Conservation (phyloP, 768 basidiomycete genomes). For the Phanerochaete sordida region DNA sequence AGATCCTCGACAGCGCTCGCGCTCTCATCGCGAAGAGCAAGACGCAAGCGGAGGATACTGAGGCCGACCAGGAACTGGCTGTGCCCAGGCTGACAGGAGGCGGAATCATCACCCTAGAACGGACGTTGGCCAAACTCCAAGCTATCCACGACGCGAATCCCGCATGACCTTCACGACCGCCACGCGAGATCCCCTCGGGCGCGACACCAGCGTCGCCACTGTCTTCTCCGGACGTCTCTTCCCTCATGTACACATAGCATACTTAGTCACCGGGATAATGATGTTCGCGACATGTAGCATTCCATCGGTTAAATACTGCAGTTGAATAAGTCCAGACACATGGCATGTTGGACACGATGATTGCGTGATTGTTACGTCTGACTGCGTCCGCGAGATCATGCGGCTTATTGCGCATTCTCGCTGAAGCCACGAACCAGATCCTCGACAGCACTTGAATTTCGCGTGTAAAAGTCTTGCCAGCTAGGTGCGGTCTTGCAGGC, state of each 20-base stretch:
- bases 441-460: constrained; percentile 4
- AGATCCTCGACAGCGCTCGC: constrained; percentile 62
- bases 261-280: neutral
- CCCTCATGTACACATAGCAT: neutral
- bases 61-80: constrained; percentile 42
- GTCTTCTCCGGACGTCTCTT: neutral
- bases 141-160: constrained; percentile 28
- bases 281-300: neutral
- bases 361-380: too few species aligned
- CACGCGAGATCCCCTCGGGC: neutral
- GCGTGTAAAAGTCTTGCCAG: constrained; percentile 13
- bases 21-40: constrained; percentile 69
- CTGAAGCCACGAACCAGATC: too few species aligned
- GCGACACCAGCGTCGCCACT: too few species aligned
- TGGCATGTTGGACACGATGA: too few species aligned
- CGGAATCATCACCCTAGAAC: constrained; percentile 72
- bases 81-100: constrained; percentile 79
- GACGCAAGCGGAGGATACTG: constrained; percentile 29
- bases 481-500: constrained; percentile 5
- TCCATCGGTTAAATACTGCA: neutral
- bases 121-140: constrained; percentile 69
- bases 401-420: too few species aligned
- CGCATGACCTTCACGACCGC: neutral
- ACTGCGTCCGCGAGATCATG: too few species aligned
- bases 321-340: too few species aligned